Evolutionary conservation across 164 flowering plant species (phyloP), one percentile per base, ranked within the genome.

Genomic region (Nymphaea colorata): DNA sequence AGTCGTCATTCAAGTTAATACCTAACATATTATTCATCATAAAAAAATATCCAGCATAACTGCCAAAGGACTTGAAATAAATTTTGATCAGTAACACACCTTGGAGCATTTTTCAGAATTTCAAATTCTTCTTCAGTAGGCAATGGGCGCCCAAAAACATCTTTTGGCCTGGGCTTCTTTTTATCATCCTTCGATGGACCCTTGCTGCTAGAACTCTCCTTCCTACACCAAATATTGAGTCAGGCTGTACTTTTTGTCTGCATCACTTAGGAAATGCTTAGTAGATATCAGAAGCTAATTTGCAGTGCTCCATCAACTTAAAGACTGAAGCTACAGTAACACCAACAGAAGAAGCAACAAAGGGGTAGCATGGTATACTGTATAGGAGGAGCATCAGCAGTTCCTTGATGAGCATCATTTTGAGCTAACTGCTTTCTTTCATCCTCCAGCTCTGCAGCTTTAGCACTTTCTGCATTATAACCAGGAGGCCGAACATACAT

Each of bases 401-500:
- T 47, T 18, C 76, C 68, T 66, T 75, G 74, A 59, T 76, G 17
- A 41, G 79, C 69, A 66, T 73, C 62, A 14, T 11, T 47, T 17
- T 75, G 73, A 41, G 79, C 89, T 45, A 76, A 62, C 67, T 64
- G 79, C 70, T 69, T 87, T 68, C 72, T 79, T 77, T 86, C 87
- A 66, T 87, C 96, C 44, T 79, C 86, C 73, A 86, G 64, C 81
- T 94, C 99, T 6, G 99, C 99, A 68, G 99, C 96, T 78, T 89
- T 94, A 18, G 99, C 99, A 79, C 96, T 94, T 71, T 94, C 98
- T 4, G 98, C 81, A 80, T 90, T 86, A 70, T 84, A 94, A 59
- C 99, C 99, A n/a, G 99, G 99, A 1, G 99, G 99, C 4, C 97
- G 87, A 11, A 92, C 92, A 73, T 94, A 94, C 98, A 94, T 91